Base-by-base conservation (phyloP, 2,329 filamentous ascomycete genomes). In the Pseudogymnoascus destructans region DNA sequence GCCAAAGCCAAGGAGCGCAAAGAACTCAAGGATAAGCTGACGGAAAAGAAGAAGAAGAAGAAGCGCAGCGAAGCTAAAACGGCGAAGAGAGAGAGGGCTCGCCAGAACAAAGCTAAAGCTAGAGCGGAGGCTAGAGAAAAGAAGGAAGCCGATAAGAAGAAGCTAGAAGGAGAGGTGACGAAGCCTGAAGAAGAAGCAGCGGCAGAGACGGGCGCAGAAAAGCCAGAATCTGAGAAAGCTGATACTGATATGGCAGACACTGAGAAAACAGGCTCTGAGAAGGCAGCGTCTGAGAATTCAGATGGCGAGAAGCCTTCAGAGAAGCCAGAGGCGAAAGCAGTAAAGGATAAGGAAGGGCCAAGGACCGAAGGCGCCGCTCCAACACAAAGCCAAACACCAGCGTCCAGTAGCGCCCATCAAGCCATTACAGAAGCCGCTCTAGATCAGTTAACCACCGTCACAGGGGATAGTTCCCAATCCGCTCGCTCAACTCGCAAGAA, bases 21-120 rank as follows among this genome's bases (percentile, higher is more conserved):
- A 59, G 73, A 77, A 59, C 73, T 32, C 21, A 56, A 76, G 55
- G 70, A 75, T 55, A 77, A 78, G 69, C 76, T 75, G 0, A 77
- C 74, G 52, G 67, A 69, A n/a, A 70, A 74, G 61, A 79, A 78
- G 74, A 74, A 78, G 67, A 74, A 72, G 65, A 69, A 77, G 1
- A 74, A 75, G 32, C 62, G 69, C 8, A 70, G 66, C 56, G 67
- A 70, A 52, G 69, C 72, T 23, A 68, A 67, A 3, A 74, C 73
- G 65, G 69, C 70, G 55, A 70, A 76, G 42, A 67, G 67, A 36
- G 71, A 72, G 61, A 71, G 73, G 59, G 68, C 67, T 36, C 66
- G 66, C 52, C 61, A 63, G 9, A 69, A 71, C 21, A 69, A 75
- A 60, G 70, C 65, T 10, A 70, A 72, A 23, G 71, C 71, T 7